A percentile compares a stretch with the other conserved stretches of the same genome.
Evolutionary conservation across 1,284 basidiomycete genomes (phyloP).

Genomic region (Fomitopsis schrenkii): DNA sequence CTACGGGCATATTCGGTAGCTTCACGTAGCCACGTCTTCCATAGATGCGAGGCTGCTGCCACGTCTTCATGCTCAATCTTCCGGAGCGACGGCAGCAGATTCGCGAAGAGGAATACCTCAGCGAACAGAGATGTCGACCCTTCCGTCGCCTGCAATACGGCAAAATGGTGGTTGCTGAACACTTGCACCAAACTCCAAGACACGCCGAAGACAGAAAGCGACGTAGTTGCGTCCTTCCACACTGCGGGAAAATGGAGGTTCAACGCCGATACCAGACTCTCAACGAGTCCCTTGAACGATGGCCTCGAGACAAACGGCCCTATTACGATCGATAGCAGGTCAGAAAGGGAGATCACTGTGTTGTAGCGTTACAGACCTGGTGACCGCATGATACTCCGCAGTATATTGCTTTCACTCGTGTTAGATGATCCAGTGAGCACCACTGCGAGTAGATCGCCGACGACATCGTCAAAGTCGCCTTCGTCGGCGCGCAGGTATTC

Average conservation of each 20-base stretch:
- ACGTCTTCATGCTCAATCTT: conserved; percentile 10
- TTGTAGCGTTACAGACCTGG: conserved; percentile 26
- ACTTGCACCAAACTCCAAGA: conserved; percentile 34
- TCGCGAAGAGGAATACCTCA: conserved; percentile 43
- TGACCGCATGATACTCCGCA: conserved; percentile 32
- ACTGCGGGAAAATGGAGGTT: conserved; percentile 31
- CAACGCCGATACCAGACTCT: conserved; percentile 34
- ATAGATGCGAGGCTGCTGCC: conserved; percentile 17
- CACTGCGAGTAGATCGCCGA: conserved; percentile 29
- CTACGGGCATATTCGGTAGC: conserved; percentile 19
- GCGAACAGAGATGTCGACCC: conserved; percentile 30
- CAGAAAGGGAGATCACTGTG: background rate
- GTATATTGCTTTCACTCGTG: conserved; percentile 23
- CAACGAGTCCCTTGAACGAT: conserved; percentile 31
- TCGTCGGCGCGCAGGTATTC: conserved; percentile 34
- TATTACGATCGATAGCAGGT: conserved; percentile 7
- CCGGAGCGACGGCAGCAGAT: conserved; percentile 38
- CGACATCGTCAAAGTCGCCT: conserved; percentile 38
- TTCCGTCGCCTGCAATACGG: conserved; percentile 4
- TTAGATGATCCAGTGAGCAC: conserved; percentile 10
- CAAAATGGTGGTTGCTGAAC: conserved; percentile 24
- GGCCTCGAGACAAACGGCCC: conserved; percentile 35
- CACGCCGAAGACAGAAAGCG: conserved; percentile 9
- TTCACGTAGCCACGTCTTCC: conserved; percentile 16
- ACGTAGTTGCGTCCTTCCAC: conserved; percentile 25